phyloP scores from a whole-genome alignment of 2,329 filamentous ascomycete species.

The Ophiosphaerella narmari region DNA sequence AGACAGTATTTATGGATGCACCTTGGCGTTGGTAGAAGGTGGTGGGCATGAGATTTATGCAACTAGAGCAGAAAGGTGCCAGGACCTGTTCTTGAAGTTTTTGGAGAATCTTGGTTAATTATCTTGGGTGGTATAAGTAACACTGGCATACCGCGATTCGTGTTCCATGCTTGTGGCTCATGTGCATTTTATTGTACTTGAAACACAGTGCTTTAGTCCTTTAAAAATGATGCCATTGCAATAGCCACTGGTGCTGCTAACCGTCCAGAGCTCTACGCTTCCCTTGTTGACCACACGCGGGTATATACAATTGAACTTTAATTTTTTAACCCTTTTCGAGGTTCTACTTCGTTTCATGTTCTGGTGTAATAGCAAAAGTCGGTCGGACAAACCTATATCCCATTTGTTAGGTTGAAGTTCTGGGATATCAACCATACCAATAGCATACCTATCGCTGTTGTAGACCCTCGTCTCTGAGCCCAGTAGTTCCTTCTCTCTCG shows the following conservation, averaged over 20 bases:
- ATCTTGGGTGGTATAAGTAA: no score
- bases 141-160: no score
- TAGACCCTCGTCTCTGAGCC: conserved; percentile 85
- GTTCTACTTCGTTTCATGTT: conserved; percentile 61
- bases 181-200: no score
- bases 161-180: no score
- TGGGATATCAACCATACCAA: no score
- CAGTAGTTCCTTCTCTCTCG: conserved; percentile 86
- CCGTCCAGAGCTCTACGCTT: not conserved
- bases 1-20: conserved; percentile 19
- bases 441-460: conserved; percentile 79
- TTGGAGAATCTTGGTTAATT: conserved; percentile 3
- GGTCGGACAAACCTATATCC: conserved; percentile 64
- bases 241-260: conserved; percentile 4
- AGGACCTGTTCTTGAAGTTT: conserved; percentile 45
- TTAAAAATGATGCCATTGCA: conserved; percentile 7
- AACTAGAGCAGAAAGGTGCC: conserved; percentile 32
- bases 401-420: conserved; percentile 7
- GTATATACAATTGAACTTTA: conserved; percentile 20
- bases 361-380: conserved; percentile 76
- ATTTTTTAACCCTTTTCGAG: not conserved
- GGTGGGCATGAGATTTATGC: conserved; percentile 46
- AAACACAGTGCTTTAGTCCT: not conserved
- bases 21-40: conserved; percentile 32
- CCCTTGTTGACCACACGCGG: not conserved